Evolutionary conservation across 306 rosid species (phyloP).

Genomic region (Benincasa hispida): DNA sequence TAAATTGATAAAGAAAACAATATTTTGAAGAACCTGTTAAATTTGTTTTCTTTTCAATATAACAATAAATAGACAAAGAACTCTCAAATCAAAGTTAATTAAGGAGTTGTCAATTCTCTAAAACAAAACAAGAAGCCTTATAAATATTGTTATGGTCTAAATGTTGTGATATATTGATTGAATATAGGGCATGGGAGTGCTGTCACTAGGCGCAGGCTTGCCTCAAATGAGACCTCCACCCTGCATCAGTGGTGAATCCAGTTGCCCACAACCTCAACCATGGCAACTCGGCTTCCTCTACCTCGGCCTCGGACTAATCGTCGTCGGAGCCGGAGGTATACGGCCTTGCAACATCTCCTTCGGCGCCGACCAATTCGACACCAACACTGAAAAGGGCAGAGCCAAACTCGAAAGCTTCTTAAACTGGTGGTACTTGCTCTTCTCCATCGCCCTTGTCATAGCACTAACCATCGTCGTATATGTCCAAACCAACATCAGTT

Average conservation of each 20-base stretch:
- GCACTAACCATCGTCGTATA: constrained; percentile 42
- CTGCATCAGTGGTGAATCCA: constrained; percentile 9
- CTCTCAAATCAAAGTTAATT: no score
- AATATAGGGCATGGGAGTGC: constrained; percentile 35
- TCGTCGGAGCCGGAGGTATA: constrained; percentile 42
- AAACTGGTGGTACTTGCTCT: constrained; percentile 55
- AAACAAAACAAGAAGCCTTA: background rate
- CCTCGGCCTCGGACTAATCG: constrained; percentile 28
- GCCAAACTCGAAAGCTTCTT: constrained; percentile 47
- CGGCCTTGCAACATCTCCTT: constrained; percentile 67
- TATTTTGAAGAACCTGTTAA: no score
- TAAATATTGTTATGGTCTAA: background rate
- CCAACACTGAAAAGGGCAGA: constrained; percentile 30
- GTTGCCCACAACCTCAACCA: constrained; percentile 23
- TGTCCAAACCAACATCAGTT: constrained; percentile 36
- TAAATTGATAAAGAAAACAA: no score
- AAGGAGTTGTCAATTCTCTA: no score
- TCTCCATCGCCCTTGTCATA: constrained; percentile 30
- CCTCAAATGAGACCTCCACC: constrained; percentile 28
- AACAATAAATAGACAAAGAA: no score
- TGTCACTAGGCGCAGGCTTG: constrained; percentile 35
- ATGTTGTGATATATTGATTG: background rate
- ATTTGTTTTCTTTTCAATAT: no score
- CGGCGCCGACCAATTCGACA: constrained; percentile 61
- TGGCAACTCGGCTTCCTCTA: constrained; percentile 28